Evolutionary conservation across 495 filamentous ascomycete genomes (phyloP).

Genomic region (Penicillium fimorum): DNA sequence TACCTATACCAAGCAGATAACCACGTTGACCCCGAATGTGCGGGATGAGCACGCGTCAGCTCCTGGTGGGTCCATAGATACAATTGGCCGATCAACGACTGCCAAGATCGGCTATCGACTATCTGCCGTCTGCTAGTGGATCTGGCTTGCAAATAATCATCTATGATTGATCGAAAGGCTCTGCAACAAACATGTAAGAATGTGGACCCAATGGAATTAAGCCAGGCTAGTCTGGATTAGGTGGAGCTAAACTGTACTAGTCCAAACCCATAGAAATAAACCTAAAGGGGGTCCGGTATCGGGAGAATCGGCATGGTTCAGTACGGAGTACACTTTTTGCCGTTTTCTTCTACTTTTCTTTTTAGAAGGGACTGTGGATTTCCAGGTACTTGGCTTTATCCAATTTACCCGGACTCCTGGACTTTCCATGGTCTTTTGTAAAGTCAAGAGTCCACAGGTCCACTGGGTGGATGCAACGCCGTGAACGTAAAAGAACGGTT

Average conservation of each 20-base stretch:
- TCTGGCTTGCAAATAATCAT: slow-evolving; percentile 14
- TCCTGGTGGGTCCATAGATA: slow-evolving; percentile 19
- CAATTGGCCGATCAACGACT: slow-evolving; percentile 38
- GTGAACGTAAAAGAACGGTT: neutral
- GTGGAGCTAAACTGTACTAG: neutral
- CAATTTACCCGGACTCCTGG: slow-evolving; percentile 13
- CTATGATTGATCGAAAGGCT: slow-evolving; percentile 3
- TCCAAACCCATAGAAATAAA: slow-evolving; percentile 6
- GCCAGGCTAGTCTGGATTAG: neutral
- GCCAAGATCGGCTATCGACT: slow-evolving; percentile 51
- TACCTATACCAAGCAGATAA: neutral
- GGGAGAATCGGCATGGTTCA: slow-evolving; percentile 6
- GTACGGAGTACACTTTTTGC: too few relatives aligned
- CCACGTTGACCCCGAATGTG: slow-evolving; percentile 13
- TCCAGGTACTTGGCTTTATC: slow-evolving; percentile 4
- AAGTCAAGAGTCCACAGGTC: neutral
- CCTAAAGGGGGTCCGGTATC: slow-evolving; percentile 24
- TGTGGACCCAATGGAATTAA: slow-evolving; percentile 13
- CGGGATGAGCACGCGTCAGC: slow-evolving; percentile 46
- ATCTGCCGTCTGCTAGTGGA: slow-evolving; percentile 42
- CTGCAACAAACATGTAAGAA: slow-evolving; percentile 27
- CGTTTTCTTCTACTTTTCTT: too few relatives aligned
- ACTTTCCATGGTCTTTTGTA: slow-evolving; percentile 1
- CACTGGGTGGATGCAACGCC: slow-evolving; percentile 5
- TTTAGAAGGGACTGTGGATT: slow-evolving; percentile 5